Conservation (phyloP, 768 basidiomycete species). For the Kwoniella sp. region DNA sequence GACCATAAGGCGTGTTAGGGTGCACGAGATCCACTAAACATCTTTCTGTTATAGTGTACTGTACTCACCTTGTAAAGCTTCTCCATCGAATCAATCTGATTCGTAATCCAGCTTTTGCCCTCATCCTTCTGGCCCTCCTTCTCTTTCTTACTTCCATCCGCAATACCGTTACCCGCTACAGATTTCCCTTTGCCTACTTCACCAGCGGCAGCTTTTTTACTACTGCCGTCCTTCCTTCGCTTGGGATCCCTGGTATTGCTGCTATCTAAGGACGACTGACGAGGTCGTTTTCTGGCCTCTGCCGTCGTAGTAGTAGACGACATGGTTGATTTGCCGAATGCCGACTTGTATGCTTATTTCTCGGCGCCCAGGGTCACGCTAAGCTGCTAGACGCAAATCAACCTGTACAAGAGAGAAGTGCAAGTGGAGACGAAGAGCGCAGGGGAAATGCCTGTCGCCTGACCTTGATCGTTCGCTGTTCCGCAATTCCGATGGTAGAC, state of each 20-base stretch:
- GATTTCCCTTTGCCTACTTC: neutral
- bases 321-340: neutral
- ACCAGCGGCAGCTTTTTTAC: neutral
- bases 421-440: too few species aligned
- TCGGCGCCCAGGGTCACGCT: too few species aligned
- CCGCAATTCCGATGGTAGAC: too few species aligned
- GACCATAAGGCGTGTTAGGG: too few species aligned
- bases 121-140: neutral
- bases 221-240: constrained; percentile 5
- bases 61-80: constrained; percentile 23
- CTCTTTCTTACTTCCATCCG: neutral
- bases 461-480: too few species aligned
- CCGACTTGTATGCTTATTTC: too few species aligned
- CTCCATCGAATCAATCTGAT: constrained; percentile 20
- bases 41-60: too few species aligned
- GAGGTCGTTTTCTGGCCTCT: constrained; percentile 16
- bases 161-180: neutral
- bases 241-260: constrained; percentile 14
- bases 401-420: too few species aligned
- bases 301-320: neutral
- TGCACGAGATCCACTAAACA: too few species aligned
- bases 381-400: too few species aligned
- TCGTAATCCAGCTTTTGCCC: constrained; percentile 2
- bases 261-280: constrained; percentile 5
- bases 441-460: too few species aligned